phyloP scores from a whole-genome alignment of 2,329 filamentous ascomycete species.

The Cercospora sp. region DNA sequence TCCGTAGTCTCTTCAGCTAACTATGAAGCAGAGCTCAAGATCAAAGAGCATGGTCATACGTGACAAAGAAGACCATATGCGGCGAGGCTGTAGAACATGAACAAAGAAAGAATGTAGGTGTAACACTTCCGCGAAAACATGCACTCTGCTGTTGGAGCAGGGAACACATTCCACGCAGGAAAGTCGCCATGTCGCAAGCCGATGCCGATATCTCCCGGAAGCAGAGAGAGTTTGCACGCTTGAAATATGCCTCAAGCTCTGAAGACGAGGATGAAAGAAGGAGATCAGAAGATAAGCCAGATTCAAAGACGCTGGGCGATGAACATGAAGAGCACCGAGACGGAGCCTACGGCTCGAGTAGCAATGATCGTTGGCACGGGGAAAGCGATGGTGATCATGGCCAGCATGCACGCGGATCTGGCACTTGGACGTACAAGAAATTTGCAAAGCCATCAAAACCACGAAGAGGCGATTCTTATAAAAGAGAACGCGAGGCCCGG shows the following conservation, averaged over 20 bases:
- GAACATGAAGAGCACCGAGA: background rate
- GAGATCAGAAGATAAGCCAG: background rate
- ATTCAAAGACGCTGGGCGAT: background rate
- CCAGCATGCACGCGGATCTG: background rate
- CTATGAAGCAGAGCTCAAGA: background rate
- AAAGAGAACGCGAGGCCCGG: background rate
- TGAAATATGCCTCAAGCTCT: slow-evolving; percentile 8
- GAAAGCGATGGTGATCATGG: background rate
- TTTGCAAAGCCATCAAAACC: background rate
- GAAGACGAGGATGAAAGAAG: background rate
- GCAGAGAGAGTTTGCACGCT: background rate
- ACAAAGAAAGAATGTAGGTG: background rate
- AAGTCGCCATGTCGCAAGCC: background rate
- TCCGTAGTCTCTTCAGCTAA: background rate
- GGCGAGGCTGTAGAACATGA: background rate
- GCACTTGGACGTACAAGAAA: background rate
- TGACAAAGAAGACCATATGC: background rate
- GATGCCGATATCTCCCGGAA: background rate
- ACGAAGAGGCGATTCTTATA: background rate
- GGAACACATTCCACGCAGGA: background rate
- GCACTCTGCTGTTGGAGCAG: background rate
- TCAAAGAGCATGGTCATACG: background rate
- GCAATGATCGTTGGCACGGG: background rate
- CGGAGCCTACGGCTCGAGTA: background rate
- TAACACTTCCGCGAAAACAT: background rate